Conservation (phyloP, 768 basidiomycete species). For the Hygrophoropsis aurantiaca region DNA sequence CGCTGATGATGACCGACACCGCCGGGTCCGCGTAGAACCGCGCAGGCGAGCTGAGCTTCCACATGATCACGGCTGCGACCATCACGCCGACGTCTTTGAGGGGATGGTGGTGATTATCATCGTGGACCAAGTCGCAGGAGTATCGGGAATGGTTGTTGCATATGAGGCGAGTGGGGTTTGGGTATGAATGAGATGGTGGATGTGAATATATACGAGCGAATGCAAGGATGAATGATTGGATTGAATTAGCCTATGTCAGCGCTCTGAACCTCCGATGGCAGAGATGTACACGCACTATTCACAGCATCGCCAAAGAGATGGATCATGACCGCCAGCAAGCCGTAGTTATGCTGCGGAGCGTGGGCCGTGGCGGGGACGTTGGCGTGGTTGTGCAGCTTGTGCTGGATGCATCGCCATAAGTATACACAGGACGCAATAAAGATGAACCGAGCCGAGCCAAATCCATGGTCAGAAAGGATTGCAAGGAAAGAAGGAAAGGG, state of each 20-base stretch:
- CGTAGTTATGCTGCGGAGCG: conserved; percentile 35
- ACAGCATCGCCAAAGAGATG: conserved; percentile 55
- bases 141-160: no score
- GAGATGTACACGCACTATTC: conserved; percentile 46
- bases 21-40: conserved; percentile 58
- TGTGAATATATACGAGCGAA: no score
- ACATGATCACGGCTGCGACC: conserved; percentile 47
- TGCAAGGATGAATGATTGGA: no score
- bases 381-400: conserved; percentile 51
- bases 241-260: no score
- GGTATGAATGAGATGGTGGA: no score
- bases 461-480: no score
- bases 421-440: conserved; percentile 6
- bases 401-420: conserved; percentile 29
- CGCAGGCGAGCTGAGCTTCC: conserved; percentile 42
- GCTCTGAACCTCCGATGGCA: no score
- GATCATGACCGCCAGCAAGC: conserved; percentile 46
- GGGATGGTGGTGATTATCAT: no score
- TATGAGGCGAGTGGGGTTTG: no score
- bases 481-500: no score
- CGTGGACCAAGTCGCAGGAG: no score
- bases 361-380: conserved; percentile 29
- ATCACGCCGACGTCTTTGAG: conserved; percentile 53
- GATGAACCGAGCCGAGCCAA: no score
- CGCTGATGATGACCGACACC: conserved; percentile 46